A percentile compares a stretch with the other conserved stretches of the same genome.
phyloP scores from a whole-genome alignment of 129 eudicot species.

The Centella asiatica region DNA sequence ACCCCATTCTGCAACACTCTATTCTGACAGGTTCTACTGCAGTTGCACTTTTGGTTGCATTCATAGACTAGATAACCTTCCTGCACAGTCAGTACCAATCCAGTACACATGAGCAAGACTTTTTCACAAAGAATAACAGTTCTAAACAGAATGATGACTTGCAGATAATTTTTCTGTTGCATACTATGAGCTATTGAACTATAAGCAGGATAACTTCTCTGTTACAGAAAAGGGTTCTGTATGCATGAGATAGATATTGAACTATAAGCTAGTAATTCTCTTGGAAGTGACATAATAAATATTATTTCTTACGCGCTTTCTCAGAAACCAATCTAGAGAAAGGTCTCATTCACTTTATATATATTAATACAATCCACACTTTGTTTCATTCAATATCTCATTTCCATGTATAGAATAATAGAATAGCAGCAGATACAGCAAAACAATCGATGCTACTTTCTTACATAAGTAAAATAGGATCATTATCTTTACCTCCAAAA shows the following conservation, averaged over 20 bases:
- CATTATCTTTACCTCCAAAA: constrained; percentile 56
- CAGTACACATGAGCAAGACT: not conserved
- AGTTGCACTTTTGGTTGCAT: constrained; percentile 73
- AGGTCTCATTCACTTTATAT: not conserved
- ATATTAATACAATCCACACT: not conserved
- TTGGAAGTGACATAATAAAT: no score
- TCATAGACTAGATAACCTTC: constrained; percentile 91
- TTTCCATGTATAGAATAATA: no score
- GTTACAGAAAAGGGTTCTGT: no score
- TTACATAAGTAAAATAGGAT: not conserved
- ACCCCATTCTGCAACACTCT: constrained; percentile 95
- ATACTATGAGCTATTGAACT: no score
- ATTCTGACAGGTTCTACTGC: constrained; percentile 66
- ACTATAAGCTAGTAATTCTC: not conserved
- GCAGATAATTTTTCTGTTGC: no score
- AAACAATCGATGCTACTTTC: not conserved
- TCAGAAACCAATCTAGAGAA: not conserved
- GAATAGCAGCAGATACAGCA: no score
- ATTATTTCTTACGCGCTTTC: not conserved
- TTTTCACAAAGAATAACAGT: not conserved
- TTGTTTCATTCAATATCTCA: no score
- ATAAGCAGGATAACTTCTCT: no score
- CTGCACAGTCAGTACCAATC: constrained; percentile 27
- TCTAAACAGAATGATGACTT: not conserved
- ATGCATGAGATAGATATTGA: no score